Conservation (phyloP, 257 asterid species). For the Solanum rostratum region DNA sequence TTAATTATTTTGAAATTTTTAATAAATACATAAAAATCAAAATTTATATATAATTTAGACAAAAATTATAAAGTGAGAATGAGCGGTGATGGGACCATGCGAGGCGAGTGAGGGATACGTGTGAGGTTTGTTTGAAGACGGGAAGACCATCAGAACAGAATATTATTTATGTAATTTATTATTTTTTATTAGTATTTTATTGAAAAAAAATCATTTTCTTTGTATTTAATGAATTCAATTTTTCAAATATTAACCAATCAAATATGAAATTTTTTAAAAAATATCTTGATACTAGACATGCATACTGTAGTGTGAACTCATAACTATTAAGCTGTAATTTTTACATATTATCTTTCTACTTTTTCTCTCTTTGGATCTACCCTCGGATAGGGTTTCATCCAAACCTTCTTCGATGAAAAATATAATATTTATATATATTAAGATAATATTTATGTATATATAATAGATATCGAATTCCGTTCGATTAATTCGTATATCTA, state of each 20-base stretch:
- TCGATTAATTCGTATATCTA: no score
- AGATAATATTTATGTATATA: no score
- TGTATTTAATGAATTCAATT: background rate
- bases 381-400: no score
- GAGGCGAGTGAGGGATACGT: background rate
- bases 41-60: background rate
- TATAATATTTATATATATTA: no score
- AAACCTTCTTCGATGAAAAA: no score
- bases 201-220: background rate
- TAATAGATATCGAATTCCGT: no score
- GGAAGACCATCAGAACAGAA: background rate
- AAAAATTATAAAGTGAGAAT: background rate
- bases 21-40: background rate
- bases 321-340: background rate
- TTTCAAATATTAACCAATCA: background rate
- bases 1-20: background rate
- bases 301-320: background rate
- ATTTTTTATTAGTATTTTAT: rapidly evolving
- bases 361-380: background rate
- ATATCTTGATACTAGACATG: no score
- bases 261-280: background rate
- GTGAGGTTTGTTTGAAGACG: background rate
- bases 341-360: background rate
- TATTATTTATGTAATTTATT: background rate
- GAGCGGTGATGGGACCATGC: background rate